These are phyloP conservation scores for Agaricus subrufescens DNA, from an alignment of 768 basidiomycete genomes.

Conservation along the genomic window DNA sequence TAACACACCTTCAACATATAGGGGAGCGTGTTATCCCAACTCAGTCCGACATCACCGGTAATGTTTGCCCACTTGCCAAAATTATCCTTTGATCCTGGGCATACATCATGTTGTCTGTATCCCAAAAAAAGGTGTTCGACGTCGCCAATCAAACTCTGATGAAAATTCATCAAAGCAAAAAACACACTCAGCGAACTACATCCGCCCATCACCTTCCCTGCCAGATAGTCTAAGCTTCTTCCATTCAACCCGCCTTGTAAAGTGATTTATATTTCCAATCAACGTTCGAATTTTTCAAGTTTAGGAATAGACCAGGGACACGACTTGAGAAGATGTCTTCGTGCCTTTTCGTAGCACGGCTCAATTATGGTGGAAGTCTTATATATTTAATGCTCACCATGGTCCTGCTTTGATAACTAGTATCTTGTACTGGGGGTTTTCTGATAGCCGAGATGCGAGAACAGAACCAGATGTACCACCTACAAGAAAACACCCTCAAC, in stretches of 20 bases:
- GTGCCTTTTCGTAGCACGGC: too few species aligned
- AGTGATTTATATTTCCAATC: conserved; percentile 15
- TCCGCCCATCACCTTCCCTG: conserved; percentile 10
- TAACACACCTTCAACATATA: conserved; percentile 7
- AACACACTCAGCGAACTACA: conserved; percentile 6
- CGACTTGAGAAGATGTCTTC: background rate
- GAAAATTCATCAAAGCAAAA: too few species aligned
- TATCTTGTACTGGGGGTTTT: background rate
- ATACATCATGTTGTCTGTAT: background rate
- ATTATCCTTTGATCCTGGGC: conserved; percentile 15
- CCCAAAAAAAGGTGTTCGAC: too few species aligned
- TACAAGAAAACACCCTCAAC: background rate
- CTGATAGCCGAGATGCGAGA: background rate
- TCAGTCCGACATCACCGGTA: conserved; percentile 25
- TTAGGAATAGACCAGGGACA: background rate
- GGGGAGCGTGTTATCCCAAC: conserved; percentile 24
- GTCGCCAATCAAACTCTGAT: too few species aligned
- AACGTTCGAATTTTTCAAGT: conserved; percentile 2
- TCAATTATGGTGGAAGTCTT: too few species aligned
- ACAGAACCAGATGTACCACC: background rate
- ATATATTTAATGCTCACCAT: background rate
- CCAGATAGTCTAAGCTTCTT: background rate
- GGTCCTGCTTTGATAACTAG: background rate
- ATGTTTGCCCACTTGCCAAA: conserved; percentile 20
- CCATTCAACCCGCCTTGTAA: conserved; percentile 9